Percentiles rank a stretch among this genome's conserved stretches.
phyloP scores from a whole-genome alignment of 2,329 filamentous ascomycete species.

The Alternaria longipes region DNA sequence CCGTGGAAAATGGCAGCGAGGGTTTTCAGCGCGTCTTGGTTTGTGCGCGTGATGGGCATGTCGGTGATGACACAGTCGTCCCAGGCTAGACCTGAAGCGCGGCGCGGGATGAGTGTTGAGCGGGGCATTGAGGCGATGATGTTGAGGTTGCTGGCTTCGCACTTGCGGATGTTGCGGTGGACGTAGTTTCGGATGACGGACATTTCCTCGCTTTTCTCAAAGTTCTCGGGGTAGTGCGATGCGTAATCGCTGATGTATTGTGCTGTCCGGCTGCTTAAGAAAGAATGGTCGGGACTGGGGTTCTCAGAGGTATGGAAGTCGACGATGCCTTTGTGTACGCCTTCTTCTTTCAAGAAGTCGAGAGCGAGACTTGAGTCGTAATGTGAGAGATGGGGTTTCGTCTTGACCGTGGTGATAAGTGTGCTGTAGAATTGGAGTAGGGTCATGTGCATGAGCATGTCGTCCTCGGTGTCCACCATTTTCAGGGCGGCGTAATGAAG shows the following conservation, averaged over 20 bases:
- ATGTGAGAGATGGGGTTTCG: slow-evolving; percentile 46
- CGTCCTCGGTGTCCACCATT: slow-evolving; percentile 65
- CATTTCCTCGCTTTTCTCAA: slow-evolving; percentile 58
- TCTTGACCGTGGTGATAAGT: slow-evolving; percentile 57
- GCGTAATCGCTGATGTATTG: slow-evolving; percentile 67
- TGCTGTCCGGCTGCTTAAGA: slow-evolving; percentile 64
- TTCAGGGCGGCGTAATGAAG: slow-evolving; percentile 64
- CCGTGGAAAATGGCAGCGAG: slow-evolving; percentile 66
- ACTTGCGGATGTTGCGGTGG: slow-evolving; percentile 60
- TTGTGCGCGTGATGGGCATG: slow-evolving; percentile 62
- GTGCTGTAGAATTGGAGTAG: slow-evolving; percentile 66
- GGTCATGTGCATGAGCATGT: slow-evolving; percentile 69
- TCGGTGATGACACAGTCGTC: slow-evolving; percentile 55
- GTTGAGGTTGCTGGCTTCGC: slow-evolving; percentile 65
- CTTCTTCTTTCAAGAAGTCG: slow-evolving; percentile 62
- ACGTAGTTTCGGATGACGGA: slow-evolving; percentile 60
- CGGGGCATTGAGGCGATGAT: slow-evolving; percentile 67
- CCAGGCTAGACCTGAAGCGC: slow-evolving; percentile 48
- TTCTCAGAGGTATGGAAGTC: slow-evolving; percentile 60
- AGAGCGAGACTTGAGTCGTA: slow-evolving; percentile 55
- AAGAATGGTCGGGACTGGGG: slow-evolving; percentile 62
- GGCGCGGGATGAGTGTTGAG: slow-evolving; percentile 59
- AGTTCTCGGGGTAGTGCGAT: slow-evolving; percentile 63
- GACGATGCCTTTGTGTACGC: slow-evolving; percentile 61
- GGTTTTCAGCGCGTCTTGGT: slow-evolving; percentile 63